Evolutionary conservation across 768 basidiomycete genomes (phyloP).

Genomic region (Termitomyces sp.): DNA sequence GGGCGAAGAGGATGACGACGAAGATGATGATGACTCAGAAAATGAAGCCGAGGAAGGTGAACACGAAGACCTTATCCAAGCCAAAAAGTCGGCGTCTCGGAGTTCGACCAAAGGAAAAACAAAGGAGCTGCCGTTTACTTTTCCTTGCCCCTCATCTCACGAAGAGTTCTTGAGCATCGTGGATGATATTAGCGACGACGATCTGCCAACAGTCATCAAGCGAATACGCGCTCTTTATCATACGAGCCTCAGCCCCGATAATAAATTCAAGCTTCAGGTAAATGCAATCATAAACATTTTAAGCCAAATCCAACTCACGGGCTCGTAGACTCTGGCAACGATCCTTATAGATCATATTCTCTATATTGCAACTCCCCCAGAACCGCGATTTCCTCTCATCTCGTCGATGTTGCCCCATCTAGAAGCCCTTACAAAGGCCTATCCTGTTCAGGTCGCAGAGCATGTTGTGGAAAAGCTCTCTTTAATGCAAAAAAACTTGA

Average conservation of each 20-base stretch:
- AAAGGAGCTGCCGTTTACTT: slow-evolving; percentile 87
- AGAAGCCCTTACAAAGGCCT: slow-evolving; percentile 71
- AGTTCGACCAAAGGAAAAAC: slow-evolving; percentile 29
- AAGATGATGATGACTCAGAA: slow-evolving; percentile 36
- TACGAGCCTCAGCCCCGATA: slow-evolving; percentile 86
- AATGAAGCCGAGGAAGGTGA: slow-evolving; percentile 39
- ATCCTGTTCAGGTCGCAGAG: slow-evolving; percentile 77
- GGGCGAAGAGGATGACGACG: slow-evolving; percentile 34
- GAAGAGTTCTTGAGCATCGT: slow-evolving; percentile 89
- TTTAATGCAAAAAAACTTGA: slow-evolving; percentile 93
- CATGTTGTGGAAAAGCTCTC: slow-evolving; percentile 79
- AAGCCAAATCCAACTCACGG: not conserved
- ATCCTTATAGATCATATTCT: slow-evolving; percentile 90
- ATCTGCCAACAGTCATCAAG: slow-evolving; percentile 79
- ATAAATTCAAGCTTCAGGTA: slow-evolving; percentile 92
- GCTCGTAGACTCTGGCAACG: slow-evolving; percentile 59
- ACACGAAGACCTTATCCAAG: slow-evolving; percentile 39
- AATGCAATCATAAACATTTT: slow-evolving; percentile 16
- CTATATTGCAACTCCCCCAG: slow-evolving; percentile 63
- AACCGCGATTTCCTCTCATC: slow-evolving; percentile 59
- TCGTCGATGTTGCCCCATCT: slow-evolving; percentile 76
- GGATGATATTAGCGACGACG: slow-evolving; percentile 64
- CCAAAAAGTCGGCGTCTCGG: slow-evolving; percentile 19
- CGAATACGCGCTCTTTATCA: slow-evolving; percentile 91
- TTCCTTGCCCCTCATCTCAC: slow-evolving; percentile 83